Base-by-base conservation (phyloP, 352 stramenopile species). In the Phytopythium kandeliae region DNA sequence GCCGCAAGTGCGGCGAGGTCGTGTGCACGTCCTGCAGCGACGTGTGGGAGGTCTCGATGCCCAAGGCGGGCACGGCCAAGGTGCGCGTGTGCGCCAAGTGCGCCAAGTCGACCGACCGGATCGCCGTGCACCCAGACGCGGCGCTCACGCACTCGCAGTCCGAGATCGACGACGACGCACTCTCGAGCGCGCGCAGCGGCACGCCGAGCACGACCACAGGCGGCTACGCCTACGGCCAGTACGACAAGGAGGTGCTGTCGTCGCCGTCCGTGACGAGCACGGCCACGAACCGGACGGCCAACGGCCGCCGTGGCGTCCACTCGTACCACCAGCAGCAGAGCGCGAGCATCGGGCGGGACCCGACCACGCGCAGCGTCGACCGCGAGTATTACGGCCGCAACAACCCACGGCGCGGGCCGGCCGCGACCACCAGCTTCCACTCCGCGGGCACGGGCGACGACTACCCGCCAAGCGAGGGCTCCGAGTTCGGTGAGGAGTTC, bases 1-100 rank as follows among this genome's bases (percentile, higher is more conserved):
- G 79, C 53, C 74, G 77, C 53, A 83, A 78, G 54, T 91, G 79
- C 45, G 79, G 79, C 19, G 74, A 91, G 69, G 79, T 91, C 24
- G 71, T 89, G 17, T 91, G 79, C 48, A 38, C 63, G 10, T 71
- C 70, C 21, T 90, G 79, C 52, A 82, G 65, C 36, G 76, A 67
- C n/a, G 62, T 71, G 19, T 87, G 62, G 62, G 69, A 80, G 35
- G 64, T 89, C 16, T 57, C 62, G 28, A 65, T 85, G 28, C 53
- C 74, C 4, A 74, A 68, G 16, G 54, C 67, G 16, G 78, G 74
- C 16, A 48, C 62, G 40, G 62, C 74, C 43, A 74, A 77, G 55
- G 66, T 89, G 11, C 78, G 78, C 16, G 74, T 89, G 40, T 89
- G 78, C 56, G 63, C 66, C 31, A 74, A 69, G 19, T 89, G 78